Evolutionary conservation across 176 grass and related monocot genomes (phyloP).

Genomic region (Oryza glumipatula): DNA sequence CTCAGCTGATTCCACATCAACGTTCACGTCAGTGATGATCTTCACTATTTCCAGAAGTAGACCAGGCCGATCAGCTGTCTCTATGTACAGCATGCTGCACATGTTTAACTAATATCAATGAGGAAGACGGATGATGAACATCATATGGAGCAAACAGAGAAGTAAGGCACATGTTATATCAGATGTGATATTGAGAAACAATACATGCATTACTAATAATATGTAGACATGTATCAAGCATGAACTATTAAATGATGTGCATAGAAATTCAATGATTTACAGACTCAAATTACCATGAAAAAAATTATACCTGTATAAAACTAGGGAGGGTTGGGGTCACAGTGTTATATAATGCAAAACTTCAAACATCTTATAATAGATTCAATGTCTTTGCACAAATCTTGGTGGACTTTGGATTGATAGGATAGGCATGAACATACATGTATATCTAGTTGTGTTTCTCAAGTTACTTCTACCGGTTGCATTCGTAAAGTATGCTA

Average conservation of each 20-base stretch:
- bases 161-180: background rate
- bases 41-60: slow-evolving; percentile 80
- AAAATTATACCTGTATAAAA: background rate
- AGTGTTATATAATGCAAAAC: background rate
- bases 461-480: background rate
- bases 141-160: background rate
- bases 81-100: slow-evolving; percentile 85
- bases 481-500: background rate
- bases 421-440: background rate
- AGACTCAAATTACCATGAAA: background rate
- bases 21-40: slow-evolving; percentile 77
- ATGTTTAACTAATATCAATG: slow-evolving; percentile 27
- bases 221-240: background rate
- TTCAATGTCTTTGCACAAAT: background rate
- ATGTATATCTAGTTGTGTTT: background rate
- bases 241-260: slow-evolving; percentile 9
- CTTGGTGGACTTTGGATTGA: background rate
- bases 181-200: background rate
- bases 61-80: slow-evolving; percentile 95
- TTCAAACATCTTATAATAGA: background rate
- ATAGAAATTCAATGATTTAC: slow-evolving; percentile 1
- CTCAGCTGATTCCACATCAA: slow-evolving; percentile 93
- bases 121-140: slow-evolving; percentile 33
- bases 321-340: background rate
- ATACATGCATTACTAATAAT: slow-evolving; percentile 26